These are phyloP conservation scores for Effrenium voratum DNA, from an alignment of 73 alveolate species.

Conservation along the genomic window DNA sequence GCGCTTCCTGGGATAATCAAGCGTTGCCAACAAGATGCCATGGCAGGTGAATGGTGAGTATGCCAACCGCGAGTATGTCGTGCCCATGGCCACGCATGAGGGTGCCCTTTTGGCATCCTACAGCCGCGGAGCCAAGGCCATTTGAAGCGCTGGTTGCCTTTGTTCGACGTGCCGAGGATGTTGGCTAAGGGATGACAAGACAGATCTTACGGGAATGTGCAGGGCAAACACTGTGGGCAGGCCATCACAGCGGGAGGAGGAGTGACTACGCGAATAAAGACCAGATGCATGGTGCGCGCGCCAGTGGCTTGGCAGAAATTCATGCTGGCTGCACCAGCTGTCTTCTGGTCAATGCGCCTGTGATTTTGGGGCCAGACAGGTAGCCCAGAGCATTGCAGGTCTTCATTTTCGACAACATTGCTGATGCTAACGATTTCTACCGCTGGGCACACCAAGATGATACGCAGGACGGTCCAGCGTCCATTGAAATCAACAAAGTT, in stretches of 20 bases:
- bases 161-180: neutral
- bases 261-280: constrained; percentile 84
- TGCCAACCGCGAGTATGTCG: constrained; percentile 67
- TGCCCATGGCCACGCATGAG: constrained; percentile 93
- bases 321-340: neutral
- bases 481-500: neutral
- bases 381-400: too few species aligned
- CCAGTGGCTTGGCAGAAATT: constrained; percentile 49
- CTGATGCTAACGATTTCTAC: constrained; percentile 67
- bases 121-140: constrained; percentile 92
- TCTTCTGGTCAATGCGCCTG: neutral
- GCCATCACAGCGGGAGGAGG: constrained; percentile 94
- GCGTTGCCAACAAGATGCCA: neutral
- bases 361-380: neutral
- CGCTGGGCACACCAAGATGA: constrained; percentile 62
- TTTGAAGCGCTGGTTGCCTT: neutral
- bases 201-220: neutral
- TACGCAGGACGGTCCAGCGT: constrained; percentile 6
- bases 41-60: constrained; percentile 89
- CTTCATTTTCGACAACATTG: constrained; percentile 71
- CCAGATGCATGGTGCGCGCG: constrained; percentile 89
- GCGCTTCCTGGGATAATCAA: too few species aligned
- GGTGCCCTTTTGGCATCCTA: constrained; percentile 84
- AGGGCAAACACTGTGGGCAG: neutral
- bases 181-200: neutral